Percentiles rank a stretch among this genome's conserved stretches.
Evolutionary conservation across 2,329 filamentous ascomycete genomes (phyloP).

Genomic region (Parafenestella ontariensis): DNA sequence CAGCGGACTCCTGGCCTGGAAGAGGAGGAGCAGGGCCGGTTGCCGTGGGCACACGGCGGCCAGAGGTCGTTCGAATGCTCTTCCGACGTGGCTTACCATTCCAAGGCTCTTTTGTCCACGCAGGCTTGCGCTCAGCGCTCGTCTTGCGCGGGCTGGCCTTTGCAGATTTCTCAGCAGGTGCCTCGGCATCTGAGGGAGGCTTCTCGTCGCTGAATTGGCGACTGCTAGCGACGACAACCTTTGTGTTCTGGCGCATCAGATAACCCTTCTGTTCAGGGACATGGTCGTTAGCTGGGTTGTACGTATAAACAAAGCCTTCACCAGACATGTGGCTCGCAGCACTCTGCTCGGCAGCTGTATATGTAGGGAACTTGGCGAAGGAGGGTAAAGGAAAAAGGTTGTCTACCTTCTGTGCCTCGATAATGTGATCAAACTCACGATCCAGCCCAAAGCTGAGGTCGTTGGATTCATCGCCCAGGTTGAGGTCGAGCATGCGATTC

Average conservation of each 20-base stretch:
- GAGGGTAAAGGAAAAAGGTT: slow-evolving; percentile 50
- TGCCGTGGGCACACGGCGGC: slow-evolving; percentile 64
- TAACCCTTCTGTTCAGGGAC: slow-evolving; percentile 86
- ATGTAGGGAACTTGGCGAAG: slow-evolving; percentile 40
- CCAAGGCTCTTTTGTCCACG: slow-evolving; percentile 98
- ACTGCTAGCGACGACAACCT: slow-evolving; percentile 89
- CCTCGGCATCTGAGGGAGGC: slow-evolving; percentile 56
- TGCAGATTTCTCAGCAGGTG: slow-evolving; percentile 52
- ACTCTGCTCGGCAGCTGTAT: slow-evolving; percentile 24
- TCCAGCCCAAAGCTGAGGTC: slow-evolving; percentile 87
- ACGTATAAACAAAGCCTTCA: slow-evolving; percentile 38
- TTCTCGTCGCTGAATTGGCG: slow-evolving; percentile 68
- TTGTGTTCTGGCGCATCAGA: slow-evolving; percentile 97
- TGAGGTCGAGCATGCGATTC: slow-evolving; percentile 73
- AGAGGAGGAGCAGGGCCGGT: slow-evolving; percentile 77
- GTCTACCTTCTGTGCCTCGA: slow-evolving; percentile 95
- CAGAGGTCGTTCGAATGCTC: slow-evolving; percentile 65
- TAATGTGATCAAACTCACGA: slow-evolving; percentile 91
- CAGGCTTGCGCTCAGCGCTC: slow-evolving; percentile 73
- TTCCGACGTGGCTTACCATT: slow-evolving; percentile 78
- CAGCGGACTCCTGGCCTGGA: slow-evolving; percentile 86
- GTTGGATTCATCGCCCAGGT: slow-evolving; percentile 71
- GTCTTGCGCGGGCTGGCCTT: slow-evolving; percentile 78
- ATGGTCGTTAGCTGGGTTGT: slow-evolving; percentile 53
- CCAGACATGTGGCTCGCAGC: slow-evolving; percentile 34